Percentiles rank a stretch among this genome's conserved stretches.
Conservation (phyloP, 2,329 filamentous ascomycete genomes). For the Fusarium mundagurra region DNA sequence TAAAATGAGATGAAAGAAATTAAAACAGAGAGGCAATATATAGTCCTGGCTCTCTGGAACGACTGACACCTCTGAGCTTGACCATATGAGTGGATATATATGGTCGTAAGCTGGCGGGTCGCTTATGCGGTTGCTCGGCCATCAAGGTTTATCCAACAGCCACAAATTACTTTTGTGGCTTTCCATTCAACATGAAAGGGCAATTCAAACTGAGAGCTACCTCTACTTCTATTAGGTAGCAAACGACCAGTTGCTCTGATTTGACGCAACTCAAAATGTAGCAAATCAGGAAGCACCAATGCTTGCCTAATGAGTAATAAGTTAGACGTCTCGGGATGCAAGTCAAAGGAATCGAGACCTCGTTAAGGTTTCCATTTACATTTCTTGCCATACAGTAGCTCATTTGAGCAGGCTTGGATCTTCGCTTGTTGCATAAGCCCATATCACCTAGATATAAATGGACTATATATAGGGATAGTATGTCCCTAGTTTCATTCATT, state of each 20-base stretch:
- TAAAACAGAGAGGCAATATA: too few species aligned
- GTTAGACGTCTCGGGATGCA: not conserved
- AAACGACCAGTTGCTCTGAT: not conserved
- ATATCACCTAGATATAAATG: rapidly evolving
- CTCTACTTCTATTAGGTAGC: rapidly evolving
- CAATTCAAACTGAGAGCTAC: not conserved
- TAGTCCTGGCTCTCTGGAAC: too few species aligned
- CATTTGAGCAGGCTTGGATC: rapidly evolving
- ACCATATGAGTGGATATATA: too few species aligned
- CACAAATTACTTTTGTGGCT: not conserved
- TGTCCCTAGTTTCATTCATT: rapidly evolving
- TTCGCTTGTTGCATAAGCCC: rapidly evolving
- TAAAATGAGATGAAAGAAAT: too few species aligned
- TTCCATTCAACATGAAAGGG: rapidly evolving
- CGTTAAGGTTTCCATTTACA: rapidly evolving
- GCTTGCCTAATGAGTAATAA: too few species aligned
- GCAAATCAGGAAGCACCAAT: rapidly evolving
- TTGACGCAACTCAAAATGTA: not conserved
- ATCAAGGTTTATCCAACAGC: not conserved
- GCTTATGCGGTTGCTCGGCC: not conserved
- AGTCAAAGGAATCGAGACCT: not conserved
- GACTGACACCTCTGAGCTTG: too few species aligned
- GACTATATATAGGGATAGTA: not conserved
- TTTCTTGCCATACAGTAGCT: not conserved
- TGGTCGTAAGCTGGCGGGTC: too few species aligned